Evolutionary conservation across 1,284 basidiomycete species (phyloP).

Genomic region (Sporisorium iseilematis-ciliati): DNA sequence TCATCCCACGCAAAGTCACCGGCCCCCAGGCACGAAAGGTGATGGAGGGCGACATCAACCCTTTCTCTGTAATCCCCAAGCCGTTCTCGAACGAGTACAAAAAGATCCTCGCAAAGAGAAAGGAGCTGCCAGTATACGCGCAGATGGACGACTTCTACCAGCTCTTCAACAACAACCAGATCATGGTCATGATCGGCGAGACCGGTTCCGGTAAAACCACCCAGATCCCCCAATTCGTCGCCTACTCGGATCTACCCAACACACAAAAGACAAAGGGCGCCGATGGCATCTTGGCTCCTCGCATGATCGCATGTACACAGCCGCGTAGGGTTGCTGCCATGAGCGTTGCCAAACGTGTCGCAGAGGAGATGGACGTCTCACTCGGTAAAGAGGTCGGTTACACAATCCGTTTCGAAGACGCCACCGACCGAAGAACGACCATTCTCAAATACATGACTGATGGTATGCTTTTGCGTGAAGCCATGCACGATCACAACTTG

Average conservation of each 20-base stretch:
- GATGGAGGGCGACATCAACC: constrained; percentile 85
- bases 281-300: constrained; percentile 75
- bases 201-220: constrained; percentile 99
- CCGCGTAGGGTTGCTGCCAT: constrained; percentile 96
- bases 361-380: constrained; percentile 96
- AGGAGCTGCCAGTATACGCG: constrained; percentile 88
- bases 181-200: constrained; percentile 96
- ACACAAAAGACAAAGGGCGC: constrained; percentile 64
- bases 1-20: constrained; percentile 82
- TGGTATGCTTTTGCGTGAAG: constrained; percentile 93
- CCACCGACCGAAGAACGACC: constrained; percentile 75
- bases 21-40: constrained; percentile 79
- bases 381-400: constrained; percentile 96
- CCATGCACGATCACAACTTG: constrained; percentile 93
- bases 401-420: constrained; percentile 98
- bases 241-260: constrained; percentile 91
- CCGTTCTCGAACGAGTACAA: constrained; percentile 84
- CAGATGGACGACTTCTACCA: constrained; percentile 93
- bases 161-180: constrained; percentile 87
- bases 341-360: constrained; percentile 98
- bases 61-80: constrained; percentile 76
- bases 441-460: constrained; percentile 89
- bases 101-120: constrained; percentile 85
- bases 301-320: constrained; percentile 96
- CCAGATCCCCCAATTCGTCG: constrained; percentile 98